Conservation (phyloP, 441 rosid species). For the Pelargonium australe region DNA sequence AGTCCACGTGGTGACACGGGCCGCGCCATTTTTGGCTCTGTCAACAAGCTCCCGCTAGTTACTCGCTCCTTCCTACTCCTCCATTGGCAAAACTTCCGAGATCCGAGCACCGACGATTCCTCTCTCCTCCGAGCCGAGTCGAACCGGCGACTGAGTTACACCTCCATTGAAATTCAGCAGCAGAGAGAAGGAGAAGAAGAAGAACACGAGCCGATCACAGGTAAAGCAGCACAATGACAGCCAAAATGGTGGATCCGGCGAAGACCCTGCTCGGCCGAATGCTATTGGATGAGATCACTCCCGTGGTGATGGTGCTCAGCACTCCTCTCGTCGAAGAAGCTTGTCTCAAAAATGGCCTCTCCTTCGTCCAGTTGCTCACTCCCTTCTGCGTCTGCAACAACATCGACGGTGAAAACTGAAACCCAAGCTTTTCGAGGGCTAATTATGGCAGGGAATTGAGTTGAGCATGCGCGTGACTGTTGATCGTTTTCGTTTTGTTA, state of each 20-base stretch:
- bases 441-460: constrained; percentile 11
- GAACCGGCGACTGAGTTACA: not conserved
- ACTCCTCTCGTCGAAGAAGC: constrained; percentile 83
- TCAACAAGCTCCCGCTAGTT: not conserved
- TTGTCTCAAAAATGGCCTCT: constrained; percentile 74
- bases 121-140: not conserved
- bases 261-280: constrained; percentile 72
- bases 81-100: not conserved
- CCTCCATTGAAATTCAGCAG: too few species aligned
- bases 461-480: not conserved
- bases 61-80: not conserved
- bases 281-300: constrained; percentile 88
- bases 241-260: constrained; percentile 57
- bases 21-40: not conserved
- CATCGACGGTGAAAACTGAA: constrained; percentile 61
- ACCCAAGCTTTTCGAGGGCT: constrained; percentile 10
- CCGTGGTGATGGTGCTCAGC: constrained; percentile 87
- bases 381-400: constrained; percentile 80
- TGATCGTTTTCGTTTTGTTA: constrained; percentile 15
- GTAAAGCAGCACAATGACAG: not conserved
- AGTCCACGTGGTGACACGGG: not conserved
- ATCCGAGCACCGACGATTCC: not conserved
- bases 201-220: not conserved
- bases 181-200: too few species aligned
- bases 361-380: constrained; percentile 62